Evolutionary conservation across 192 early-diverging fungal genomes (phyloP).

Genomic region (Coemansia sp.): DNA sequence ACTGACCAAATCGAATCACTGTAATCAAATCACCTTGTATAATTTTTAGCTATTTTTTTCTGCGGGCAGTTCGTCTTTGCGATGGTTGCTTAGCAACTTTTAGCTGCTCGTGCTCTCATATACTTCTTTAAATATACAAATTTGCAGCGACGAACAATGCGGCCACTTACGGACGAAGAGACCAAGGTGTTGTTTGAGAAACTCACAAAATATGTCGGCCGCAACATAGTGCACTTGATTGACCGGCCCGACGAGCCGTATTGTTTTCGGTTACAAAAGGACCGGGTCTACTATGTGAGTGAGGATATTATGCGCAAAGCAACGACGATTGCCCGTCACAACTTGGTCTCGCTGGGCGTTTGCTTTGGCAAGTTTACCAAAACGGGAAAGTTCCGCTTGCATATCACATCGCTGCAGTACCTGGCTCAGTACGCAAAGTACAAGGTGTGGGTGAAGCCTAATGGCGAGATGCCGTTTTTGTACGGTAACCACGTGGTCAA

Average conservation of each 20-base stretch:
- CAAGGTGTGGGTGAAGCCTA: conserved; percentile 99
- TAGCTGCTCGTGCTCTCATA: background rate
- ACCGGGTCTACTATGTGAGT: conserved; percentile 95
- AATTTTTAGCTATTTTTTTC: background rate
- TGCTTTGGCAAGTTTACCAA: conserved; percentile 99
- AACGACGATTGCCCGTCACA: conserved; percentile 76
- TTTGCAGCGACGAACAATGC: conserved; percentile 60
- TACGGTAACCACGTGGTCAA: conserved; percentile 98
- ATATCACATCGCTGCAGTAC: conserved; percentile 89
- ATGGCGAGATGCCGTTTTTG: conserved; percentile 98
- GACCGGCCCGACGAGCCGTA: conserved; percentile 95
- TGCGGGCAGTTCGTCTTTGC: background rate
- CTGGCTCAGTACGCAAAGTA: conserved; percentile 95
- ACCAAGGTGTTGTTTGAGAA: conserved; percentile 98
- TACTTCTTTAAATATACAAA: background rate
- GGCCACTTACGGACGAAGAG: conserved; percentile 96
- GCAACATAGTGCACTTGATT: conserved; percentile 92
- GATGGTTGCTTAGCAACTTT: background rate
- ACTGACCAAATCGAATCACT: background rate
- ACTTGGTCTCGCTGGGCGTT: conserved; percentile 87
- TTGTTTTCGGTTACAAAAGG: conserved; percentile 93
- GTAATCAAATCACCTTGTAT: conserved; percentile 9
- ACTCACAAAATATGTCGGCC: conserved; percentile 96
- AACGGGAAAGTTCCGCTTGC: conserved; percentile 93
- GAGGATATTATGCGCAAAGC: conserved; percentile 91